These are phyloP conservation scores for Rubia tinctorum DNA, from an alignment of 305 asterid genomes.

Conservation along the genomic window DNA sequence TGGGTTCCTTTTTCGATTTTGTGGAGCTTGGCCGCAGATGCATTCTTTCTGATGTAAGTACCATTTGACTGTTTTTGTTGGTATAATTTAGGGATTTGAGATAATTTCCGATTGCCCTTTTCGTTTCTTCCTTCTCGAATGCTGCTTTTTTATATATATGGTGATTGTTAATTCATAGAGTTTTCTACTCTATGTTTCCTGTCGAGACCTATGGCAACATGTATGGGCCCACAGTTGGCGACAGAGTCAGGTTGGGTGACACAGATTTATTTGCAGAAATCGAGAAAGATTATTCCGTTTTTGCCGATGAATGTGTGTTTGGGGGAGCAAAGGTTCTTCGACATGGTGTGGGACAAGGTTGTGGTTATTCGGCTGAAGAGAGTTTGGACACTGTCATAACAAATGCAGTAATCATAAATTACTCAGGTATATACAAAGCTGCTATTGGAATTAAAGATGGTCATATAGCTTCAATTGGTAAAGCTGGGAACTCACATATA, in stretches of 20 bases:
- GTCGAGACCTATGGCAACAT: conserved; percentile 68
- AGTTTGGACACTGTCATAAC: conserved; percentile 92
- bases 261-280: conserved; percentile 84
- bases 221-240: conserved; percentile 92
- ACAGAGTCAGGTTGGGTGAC: conserved; percentile 89
- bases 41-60: too few species aligned
- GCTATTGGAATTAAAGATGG: conserved; percentile 90
- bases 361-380: conserved; percentile 51
- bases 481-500: conserved; percentile 88
- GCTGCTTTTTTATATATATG: too few species aligned
- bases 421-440: conserved; percentile 90
- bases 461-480: conserved; percentile 57
- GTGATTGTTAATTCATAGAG: too few species aligned
- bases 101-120: too few species aligned
- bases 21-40: too few species aligned
- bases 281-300: conserved; percentile 62
- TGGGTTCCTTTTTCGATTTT: too few species aligned
- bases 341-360: conserved; percentile 93
- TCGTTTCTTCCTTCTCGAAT: too few species aligned
- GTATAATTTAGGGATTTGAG: too few species aligned
- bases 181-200: not conserved
- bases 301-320: conserved; percentile 93
- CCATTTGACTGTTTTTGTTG: too few species aligned
- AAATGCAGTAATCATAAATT: conserved; percentile 80
- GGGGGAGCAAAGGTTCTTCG: conserved; percentile 96